Percentiles rank a stretch among this genome's conserved stretches.
Conservation (phyloP, 1,139 yeast species). For the Tardiomyces depauwii region DNA sequence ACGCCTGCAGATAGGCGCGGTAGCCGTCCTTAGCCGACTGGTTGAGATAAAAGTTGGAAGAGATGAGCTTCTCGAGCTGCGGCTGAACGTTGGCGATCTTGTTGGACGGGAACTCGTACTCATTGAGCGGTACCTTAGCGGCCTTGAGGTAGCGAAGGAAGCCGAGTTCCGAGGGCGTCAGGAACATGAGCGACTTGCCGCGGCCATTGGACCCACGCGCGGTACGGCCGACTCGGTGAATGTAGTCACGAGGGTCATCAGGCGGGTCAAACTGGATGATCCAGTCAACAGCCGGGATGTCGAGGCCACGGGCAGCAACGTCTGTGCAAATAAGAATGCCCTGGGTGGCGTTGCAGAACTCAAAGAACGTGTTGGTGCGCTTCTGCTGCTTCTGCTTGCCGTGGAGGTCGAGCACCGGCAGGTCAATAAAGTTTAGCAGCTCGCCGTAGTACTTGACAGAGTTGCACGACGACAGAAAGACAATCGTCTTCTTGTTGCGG, state of each 20-base stretch:
- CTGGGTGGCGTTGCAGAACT: conserved; percentile 91
- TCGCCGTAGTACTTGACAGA: conserved; percentile 95
- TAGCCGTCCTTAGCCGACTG: conserved; percentile 97
- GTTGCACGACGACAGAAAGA: conserved; percentile 91
- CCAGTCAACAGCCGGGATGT: conserved; percentile 97
- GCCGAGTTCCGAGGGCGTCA: conserved; percentile 89
- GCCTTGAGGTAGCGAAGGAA: conserved; percentile 89
- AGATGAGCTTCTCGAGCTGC: conserved; percentile 81
- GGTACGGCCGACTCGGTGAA: conserved; percentile 96
- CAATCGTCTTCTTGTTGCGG: conserved; percentile 77
- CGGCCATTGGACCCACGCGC: conserved; percentile 90
- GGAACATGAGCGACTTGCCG: conserved; percentile 90
- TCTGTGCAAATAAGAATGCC: conserved; percentile 93
- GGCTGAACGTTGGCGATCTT: conserved; percentile 94
- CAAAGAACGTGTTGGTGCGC: conserved; percentile 94
- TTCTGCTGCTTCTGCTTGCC: conserved; percentile 98
- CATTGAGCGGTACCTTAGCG: conserved; percentile 94
- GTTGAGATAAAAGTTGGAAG: conserved; percentile 87
- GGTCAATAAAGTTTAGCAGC: conserved; percentile 83
- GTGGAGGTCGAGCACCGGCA: conserved; percentile 91
- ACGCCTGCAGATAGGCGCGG: conserved; percentile 91
- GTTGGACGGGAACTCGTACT: conserved; percentile 87
- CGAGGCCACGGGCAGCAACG: conserved; percentile 97
- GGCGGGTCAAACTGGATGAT: conserved; percentile 97
- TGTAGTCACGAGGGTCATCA: conserved; percentile 97